Percentiles rank a stretch among this genome's conserved stretches.
Conservation (phyloP, 2,329 filamentous ascomycete genomes). For the Neurospora sp. region DNA sequence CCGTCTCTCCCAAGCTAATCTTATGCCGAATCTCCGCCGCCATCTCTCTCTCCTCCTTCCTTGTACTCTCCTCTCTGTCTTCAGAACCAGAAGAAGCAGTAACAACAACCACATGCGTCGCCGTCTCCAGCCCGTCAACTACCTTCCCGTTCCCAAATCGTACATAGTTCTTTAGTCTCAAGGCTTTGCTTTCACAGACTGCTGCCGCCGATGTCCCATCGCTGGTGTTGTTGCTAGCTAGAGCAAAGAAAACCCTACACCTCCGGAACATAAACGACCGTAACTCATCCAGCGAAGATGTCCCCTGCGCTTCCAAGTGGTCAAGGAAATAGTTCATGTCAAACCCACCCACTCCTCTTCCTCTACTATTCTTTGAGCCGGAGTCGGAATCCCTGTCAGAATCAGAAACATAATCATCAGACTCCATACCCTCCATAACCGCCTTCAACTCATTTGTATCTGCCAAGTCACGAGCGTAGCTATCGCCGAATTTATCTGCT, state of each 20-base stretch:
- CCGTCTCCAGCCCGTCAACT: slow-evolving; percentile 33
- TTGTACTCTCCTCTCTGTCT: slow-evolving; percentile 26
- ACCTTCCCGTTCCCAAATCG: slow-evolving; percentile 60
- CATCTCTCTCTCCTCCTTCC: slow-evolving; percentile 23
- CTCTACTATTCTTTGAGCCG: slow-evolving; percentile 15
- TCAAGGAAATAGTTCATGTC: slow-evolving; percentile 37
- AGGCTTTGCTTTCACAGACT: slow-evolving; percentile 22
- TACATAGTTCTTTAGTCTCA: slow-evolving; percentile 46
- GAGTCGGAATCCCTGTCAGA: not conserved
- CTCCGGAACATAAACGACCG: slow-evolving; percentile 43
- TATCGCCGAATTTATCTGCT: slow-evolving; percentile 67
- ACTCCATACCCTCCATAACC: slow-evolving; percentile 27
- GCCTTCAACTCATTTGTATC: slow-evolving; percentile 24
- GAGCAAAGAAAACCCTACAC: slow-evolving; percentile 32
- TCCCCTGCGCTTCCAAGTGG: slow-evolving; percentile 46
- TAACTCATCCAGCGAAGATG: slow-evolving; percentile 36
- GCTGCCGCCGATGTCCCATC: no score
- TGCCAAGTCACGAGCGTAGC: slow-evolving; percentile 57
- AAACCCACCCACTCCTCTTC: slow-evolving; percentile 20
- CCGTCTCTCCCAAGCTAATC: slow-evolving; percentile 30
- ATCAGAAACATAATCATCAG: not conserved
- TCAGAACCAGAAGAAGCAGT: not conserved
- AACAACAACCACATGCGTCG: slow-evolving; percentile 67
- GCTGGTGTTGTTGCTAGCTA: not conserved
- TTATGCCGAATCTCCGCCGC: slow-evolving; percentile 34